phyloP scores from a whole-genome alignment of 1,139 yeast species.

The Blastobotrys capitulatus region DNA sequence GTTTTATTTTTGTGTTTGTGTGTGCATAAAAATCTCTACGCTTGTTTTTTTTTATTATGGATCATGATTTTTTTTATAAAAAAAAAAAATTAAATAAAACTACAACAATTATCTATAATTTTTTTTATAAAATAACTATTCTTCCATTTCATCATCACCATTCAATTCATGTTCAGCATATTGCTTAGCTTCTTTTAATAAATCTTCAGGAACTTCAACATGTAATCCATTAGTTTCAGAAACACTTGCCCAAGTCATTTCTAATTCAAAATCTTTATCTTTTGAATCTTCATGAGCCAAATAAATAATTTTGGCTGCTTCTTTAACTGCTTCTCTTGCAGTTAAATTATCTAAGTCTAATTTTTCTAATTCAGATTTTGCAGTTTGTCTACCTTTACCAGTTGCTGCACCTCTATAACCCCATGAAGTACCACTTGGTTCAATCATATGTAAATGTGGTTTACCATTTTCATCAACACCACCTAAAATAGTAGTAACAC shows the following conservation, averaged over 20 bases:
- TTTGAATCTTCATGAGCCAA: slow-evolving; percentile 96
- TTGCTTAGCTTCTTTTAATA: slow-evolving; percentile 75
- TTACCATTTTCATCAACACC: slow-evolving; percentile 79
- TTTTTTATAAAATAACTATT: slow-evolving; percentile 17
- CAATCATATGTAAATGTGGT: slow-evolving; percentile 83
- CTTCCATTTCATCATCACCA: slow-evolving; percentile 51
- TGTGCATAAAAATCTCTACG: no score
- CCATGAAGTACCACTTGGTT: slow-evolving; percentile 97
- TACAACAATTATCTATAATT: background rate
- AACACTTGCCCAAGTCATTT: slow-evolving; percentile 78
- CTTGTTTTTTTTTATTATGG: no score
- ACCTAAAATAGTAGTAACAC: slow-evolving; percentile 85
- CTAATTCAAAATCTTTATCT: slow-evolving; percentile 95
- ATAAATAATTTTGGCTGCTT: slow-evolving; percentile 90
- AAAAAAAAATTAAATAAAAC: background rate
- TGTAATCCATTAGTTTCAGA: slow-evolving; percentile 80
- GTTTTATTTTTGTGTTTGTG: no score
- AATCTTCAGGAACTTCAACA: slow-evolving; percentile 67
- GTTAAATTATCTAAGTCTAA: slow-evolving; percentile 65
- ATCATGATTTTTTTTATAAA: background rate
- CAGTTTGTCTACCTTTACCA: slow-evolving; percentile 96
- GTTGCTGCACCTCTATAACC: slow-evolving; percentile 97
- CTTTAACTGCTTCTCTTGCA: slow-evolving; percentile 78
- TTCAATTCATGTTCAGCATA: slow-evolving; percentile 77
- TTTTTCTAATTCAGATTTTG: slow-evolving; percentile 93